Evolutionary conservation across 768 basidiomycete species (phyloP).

Genomic region (Kwoniella shandongensis): DNA sequence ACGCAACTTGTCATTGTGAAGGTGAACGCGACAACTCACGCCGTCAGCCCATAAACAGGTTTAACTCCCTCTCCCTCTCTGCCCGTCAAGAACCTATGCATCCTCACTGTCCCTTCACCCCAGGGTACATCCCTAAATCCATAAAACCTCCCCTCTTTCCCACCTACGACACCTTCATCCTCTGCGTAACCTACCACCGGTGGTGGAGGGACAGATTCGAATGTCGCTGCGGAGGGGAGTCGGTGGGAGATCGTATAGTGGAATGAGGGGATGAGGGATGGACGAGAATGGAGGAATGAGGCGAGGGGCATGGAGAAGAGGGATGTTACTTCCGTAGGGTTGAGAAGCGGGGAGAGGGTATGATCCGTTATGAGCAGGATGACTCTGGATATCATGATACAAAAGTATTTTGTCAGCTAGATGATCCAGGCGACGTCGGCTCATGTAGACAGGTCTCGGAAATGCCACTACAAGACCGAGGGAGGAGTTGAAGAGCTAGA

Average conservation of each 20-base stretch:
- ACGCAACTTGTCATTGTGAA: no score
- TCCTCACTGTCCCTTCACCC: slow-evolving; percentile 59
- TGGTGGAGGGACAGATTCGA: slow-evolving; percentile 23
- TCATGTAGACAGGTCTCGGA: neutral
- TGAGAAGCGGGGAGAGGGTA: slow-evolving; percentile 77
- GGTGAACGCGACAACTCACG: no score
- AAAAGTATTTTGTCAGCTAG: slow-evolving; percentile 1
- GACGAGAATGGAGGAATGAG: slow-evolving; percentile 66
- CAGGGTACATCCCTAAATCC: slow-evolving; percentile 60
- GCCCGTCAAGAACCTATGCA: slow-evolving; percentile 81
- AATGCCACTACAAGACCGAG: neutral
- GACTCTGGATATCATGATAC: slow-evolving; percentile 59
- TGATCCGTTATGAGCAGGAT: slow-evolving; percentile 82
- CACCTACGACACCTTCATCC: slow-evolving; percentile 18
- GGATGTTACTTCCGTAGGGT: slow-evolving; percentile 71
- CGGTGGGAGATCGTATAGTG: slow-evolving; percentile 34
- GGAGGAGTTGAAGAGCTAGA: neutral
- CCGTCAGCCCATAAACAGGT: slow-evolving; percentile 83
- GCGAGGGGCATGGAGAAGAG: slow-evolving; percentile 82
- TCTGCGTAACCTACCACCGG: slow-evolving; percentile 43
- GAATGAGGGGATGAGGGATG: slow-evolving; percentile 55
- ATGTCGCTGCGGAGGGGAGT: slow-evolving; percentile 48
- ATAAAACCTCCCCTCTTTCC: slow-evolving; percentile 35
- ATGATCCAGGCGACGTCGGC: neutral
- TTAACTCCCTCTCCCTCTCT: slow-evolving; percentile 80